Evolutionary conservation across 176 grass and related monocot species (phyloP).

Genomic region (Melocanna baccifera): DNA sequence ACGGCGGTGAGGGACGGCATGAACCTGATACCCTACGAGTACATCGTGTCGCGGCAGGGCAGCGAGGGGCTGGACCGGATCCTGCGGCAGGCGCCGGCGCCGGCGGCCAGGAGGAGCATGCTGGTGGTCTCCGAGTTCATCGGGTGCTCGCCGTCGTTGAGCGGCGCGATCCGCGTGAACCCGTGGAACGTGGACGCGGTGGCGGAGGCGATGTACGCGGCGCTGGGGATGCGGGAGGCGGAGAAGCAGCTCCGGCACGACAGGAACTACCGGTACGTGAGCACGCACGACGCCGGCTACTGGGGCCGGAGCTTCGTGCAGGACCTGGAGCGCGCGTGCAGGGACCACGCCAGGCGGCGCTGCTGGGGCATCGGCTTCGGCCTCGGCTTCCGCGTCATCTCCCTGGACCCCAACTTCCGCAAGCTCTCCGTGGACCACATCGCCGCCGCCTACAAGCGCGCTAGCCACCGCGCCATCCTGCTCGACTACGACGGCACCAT

Average conservation of each 20-base stretch:
- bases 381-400: constrained; percentile 42
- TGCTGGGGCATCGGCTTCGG: constrained; percentile 75
- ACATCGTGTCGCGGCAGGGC: constrained; percentile 51
- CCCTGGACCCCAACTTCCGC: constrained; percentile 48
- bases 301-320: constrained; percentile 78
- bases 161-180: constrained; percentile 54
- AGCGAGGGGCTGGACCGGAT: constrained; percentile 11
- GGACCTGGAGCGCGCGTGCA: constrained; percentile 88
- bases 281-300: constrained; percentile 59
- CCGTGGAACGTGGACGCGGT: constrained; percentile 65
- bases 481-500: constrained; percentile 92
- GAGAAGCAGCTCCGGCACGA: constrained; percentile 54
- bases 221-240: constrained; percentile 26
- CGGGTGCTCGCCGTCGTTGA: constrained; percentile 62
- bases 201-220: constrained; percentile 47
- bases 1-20: constrained; percentile 63
- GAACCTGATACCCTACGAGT: constrained; percentile 65
- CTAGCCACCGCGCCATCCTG: constrained; percentile 58
- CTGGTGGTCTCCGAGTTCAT: constrained; percentile 59
- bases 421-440: constrained; percentile 51
- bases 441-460: constrained; percentile 42
- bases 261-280: constrained; percentile 55
- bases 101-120: constrained; percentile 40
- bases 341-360: constrained; percentile 74
- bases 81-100: constrained; percentile 15